Base-by-base conservation (phyloP, 768 basidiomycete genomes). In the Strobilomyces confusus region DNA sequence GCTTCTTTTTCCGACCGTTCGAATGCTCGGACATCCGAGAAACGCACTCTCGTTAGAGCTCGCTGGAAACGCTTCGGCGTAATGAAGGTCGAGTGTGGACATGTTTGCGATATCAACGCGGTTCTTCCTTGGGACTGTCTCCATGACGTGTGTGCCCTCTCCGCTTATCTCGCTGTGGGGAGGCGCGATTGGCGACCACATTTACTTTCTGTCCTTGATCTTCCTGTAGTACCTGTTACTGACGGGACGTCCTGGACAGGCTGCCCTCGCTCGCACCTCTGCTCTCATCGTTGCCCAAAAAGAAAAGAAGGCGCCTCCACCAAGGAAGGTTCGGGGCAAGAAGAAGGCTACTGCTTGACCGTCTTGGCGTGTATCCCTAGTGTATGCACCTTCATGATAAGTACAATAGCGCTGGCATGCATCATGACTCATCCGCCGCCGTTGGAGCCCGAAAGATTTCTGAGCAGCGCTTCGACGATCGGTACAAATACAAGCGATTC, bases 81-180 rank as follows among this genome's bases (percentile, higher is more conserved):
- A 85, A 85, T 4, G 87, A 91, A 86, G 78, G 88, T 74, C 80
- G 88, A 87, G 89, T 81, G 89, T 92, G 88, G 89, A 92, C 85
- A 89, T 74, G 88, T 87, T 80, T 92, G 89, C 89, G 84, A 92
- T 72, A 92, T 67, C 72, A 62, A 77, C 38, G 2, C 25, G 9
- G 63, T 61, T 66, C 55, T 26, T 47, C 5, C 57, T 52, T 14
- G 53, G 54, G 63, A 60, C 49, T 37, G 58, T 69, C 63, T 38
- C 61, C 58, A 56, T 57, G n/a, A 56, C 6, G 37, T 44, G 33
- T 40, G 40, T 50, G 22, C 20, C 56, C 69, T 69, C 68, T 63
- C 70, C 69, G 69, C 64, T 55, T 64, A 2, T 47, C 45, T 19
- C n/a, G 34, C 33, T 3, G 7, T 38, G 37, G 68, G 67, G 76